Base-by-base conservation (phyloP, 768 basidiomycete species). In the Tremella yokohamensis region DNA sequence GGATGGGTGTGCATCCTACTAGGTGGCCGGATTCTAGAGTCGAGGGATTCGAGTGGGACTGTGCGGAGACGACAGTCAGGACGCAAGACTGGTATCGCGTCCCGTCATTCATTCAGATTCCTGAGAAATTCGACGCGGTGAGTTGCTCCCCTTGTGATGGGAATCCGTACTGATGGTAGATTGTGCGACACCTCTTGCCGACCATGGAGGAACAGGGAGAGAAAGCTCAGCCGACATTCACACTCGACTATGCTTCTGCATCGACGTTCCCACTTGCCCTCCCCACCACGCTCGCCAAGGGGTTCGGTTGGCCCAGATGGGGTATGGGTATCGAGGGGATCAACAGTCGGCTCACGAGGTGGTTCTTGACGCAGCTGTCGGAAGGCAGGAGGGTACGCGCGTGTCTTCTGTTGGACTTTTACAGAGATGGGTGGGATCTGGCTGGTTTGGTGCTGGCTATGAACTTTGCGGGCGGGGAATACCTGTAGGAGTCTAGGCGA, bases 81-180 rank as follows among this genome's bases (percentile, higher is more conserved):
- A 88, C 83, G 8, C 89, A 93, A 52, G 93, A 94, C 73, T 96
- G 93, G 89, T 93, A 93, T 73, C 79, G 79, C 40, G 85, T 96
- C 44, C 82, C 84, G 1, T 85, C 87, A 0, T 88, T 93, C 74
- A 78, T 90, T 8, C 81, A 83, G 40, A 90, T 94, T 54, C 84
- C 89, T 0, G 90, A 94, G 78, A 97, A 96, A 76, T 80, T 84
- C 20, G 65, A 79, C 11, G 64, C 69, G 12, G 73, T 78, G 24
- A 54, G 73, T 40, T 37, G 13, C 9, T 22, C 48, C 48, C n/a
- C 34, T 52, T 20, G 15, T 20, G 8, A 2, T 8, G 20, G 11
- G 26, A 26, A 8, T 34, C 3, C 3, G 29, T 39, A 18, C 26
- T 52, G 18, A 26, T 49, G 2, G 16, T 6, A 49, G 48, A 49